A percentile compares a stretch with the other conserved stretches of the same genome.
phyloP scores from a whole-genome alignment of 116 monocot genomes.

The Papilionanthe hybrid region DNA sequence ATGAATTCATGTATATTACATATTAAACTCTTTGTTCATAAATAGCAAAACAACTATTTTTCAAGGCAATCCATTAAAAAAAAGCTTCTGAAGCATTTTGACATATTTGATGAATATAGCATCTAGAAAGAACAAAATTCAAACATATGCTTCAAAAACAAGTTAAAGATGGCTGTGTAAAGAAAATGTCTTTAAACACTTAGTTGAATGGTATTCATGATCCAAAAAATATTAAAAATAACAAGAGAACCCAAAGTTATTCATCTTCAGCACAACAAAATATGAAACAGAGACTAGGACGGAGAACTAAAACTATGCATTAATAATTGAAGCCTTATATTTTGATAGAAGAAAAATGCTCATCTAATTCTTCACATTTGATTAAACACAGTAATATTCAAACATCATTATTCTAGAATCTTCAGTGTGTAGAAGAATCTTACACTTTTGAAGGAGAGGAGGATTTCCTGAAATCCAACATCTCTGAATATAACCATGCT shows the following conservation, averaged over 20 bases:
- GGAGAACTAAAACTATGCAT: background rate
- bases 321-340: background rate
- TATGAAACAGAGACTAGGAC: background rate
- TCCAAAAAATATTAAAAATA: background rate
- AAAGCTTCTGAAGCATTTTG: background rate
- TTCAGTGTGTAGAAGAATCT: background rate
- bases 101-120: background rate
- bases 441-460: constrained; percentile 29
- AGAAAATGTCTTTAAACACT: background rate
- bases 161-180: background rate
- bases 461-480: constrained; percentile 30
- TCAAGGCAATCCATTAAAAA: background rate
- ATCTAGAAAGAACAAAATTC: background rate
- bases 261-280: background rate
- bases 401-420: background rate
- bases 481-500: constrained; percentile 42
- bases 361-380: background rate
- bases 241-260: background rate
- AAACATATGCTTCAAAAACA: background rate
- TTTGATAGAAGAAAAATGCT: background rate
- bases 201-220: background rate
- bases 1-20: background rate
- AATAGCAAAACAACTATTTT: background rate
- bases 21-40: too few relatives aligned
- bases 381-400: background rate